Evolutionary conservation across 1,284 basidiomycete species (phyloP).

Genomic region (Phellinidium pouzarii): DNA sequence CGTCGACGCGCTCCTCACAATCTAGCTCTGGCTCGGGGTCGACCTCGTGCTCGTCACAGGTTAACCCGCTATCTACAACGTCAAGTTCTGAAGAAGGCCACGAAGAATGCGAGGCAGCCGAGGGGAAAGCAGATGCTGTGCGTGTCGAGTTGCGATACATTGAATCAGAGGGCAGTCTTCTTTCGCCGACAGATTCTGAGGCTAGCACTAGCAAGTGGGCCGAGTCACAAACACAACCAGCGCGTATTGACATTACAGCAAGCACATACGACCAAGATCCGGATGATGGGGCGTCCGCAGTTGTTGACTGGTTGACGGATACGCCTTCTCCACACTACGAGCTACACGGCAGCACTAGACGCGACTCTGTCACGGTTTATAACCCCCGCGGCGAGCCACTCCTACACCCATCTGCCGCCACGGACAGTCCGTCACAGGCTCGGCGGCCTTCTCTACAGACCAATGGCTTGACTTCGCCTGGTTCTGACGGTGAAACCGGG

Average conservation of each 20-base stretch:
- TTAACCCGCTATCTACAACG: constrained; percentile 11
- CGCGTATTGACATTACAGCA: constrained; percentile 9
- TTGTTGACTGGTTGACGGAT: constrained; percentile 17
- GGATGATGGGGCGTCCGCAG: constrained; percentile 2
- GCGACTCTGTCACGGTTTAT: constrained; percentile 14
- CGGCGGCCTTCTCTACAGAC: constrained; percentile 10
- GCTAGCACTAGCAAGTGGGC: constrained; percentile 7
- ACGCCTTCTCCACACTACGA: constrained; percentile 15
- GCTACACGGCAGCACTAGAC: constrained; percentile 2
- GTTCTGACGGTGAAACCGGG: not conserved
- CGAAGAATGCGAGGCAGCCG: constrained; percentile 1
- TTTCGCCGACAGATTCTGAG: constrained; percentile 15
- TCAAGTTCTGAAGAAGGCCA: constrained; percentile 14
- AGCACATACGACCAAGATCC: constrained; percentile 3
- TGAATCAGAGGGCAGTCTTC: constrained; percentile 5
- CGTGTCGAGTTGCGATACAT: constrained; percentile 10
- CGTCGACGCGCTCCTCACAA: constrained; percentile 16
- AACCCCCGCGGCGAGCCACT: constrained; percentile 4
- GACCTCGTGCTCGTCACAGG: constrained; percentile 14
- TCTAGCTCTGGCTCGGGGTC: constrained; percentile 15
- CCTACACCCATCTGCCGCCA: not conserved
- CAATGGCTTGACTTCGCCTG: not conserved
- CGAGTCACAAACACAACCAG: not conserved
- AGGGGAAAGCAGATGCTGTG: not conserved
- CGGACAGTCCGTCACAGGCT: not conserved